Base-by-base conservation (phyloP, 1,284 basidiomycete genomes). In the Flammula alnicola region DNA sequence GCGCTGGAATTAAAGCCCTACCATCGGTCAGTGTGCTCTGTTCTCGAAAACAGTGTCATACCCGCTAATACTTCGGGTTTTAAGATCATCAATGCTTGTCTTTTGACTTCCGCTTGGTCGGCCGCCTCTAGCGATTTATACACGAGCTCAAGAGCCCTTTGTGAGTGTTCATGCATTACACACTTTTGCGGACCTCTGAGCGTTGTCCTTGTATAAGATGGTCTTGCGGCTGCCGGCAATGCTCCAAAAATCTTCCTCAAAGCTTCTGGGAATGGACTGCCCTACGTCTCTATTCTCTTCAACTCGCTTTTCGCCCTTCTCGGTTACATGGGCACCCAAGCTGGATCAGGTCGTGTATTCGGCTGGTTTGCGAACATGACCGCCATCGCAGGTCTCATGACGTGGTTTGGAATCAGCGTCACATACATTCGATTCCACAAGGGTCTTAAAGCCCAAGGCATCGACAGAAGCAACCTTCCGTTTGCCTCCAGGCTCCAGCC, bases 101-200 rank as follows among this genome's bases (percentile, higher is more conserved):
- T 96, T 26, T 70, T 95, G 49, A 90, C 86, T 25, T 91, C 91
- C 2, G 93, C 93, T 1, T 91, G 89, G 81, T 93, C 90, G 5
- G 91, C 93, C 4, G 91, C 88, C 2, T 89, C 85, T 29, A 89
- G 87, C 57, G 87, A 94, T 62, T 66, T 95, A 46, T 96, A 92
- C 69, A 88, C 86, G 2, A 84, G 84, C 47, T 91, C 88, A 16
- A 82, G 92, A 40, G 88, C 88, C 1, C 74, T 95, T 10, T 93
- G 87, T 89, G 50, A 63, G 86, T 71, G 31, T 23, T 25, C 2
- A 7, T 33, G 14, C 16, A 5, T 42, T 20, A 12, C 30, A n/a
- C 19, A 23, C 4, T 32, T 12, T 4, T 12, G 8, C 30, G 12
- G 16, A 3, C 4, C 9, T 32, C 4, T 32, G 9, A 32, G 3